These are phyloP conservation scores for Tricholoma flavovirens DNA, from an alignment of 768 basidiomycete species.

Conservation along the genomic window DNA sequence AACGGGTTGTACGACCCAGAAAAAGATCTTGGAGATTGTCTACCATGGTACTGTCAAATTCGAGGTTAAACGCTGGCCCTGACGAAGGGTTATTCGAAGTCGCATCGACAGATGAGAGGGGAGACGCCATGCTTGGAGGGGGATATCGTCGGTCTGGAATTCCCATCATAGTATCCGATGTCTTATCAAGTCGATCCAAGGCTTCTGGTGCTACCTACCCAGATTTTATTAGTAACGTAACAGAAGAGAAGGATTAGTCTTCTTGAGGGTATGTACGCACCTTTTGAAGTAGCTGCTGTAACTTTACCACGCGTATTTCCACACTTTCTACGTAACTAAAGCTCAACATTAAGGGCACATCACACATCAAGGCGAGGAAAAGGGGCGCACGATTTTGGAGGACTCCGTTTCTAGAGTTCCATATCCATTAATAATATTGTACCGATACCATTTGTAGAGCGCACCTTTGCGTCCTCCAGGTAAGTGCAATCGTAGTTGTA, in stretches of 20 bases:
- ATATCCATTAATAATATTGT: background rate
- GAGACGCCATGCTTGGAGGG: background rate
- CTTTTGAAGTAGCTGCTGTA: constrained; percentile 47
- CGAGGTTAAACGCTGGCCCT: constrained; percentile 24
- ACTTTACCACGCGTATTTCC: constrained; percentile 52
- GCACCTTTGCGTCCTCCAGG: constrained; percentile 62
- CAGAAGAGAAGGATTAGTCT: too few relatives aligned
- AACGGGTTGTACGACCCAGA: constrained; percentile 29
- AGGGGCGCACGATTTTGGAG: constrained; percentile 48
- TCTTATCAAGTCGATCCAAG: constrained; percentile 9
- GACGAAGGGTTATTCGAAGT: background rate
- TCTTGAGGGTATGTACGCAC: constrained; percentile 15
- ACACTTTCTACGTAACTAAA: constrained; percentile 51
- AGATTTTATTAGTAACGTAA: background rate
- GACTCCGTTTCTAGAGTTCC: constrained; percentile 43
- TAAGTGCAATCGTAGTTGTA: constrained; percentile 48
- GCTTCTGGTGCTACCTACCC: constrained; percentile 50
- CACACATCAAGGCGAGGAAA: background rate
- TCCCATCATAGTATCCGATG: background rate
- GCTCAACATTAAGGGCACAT: background rate
- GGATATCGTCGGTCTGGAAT: background rate
- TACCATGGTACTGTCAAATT: constrained; percentile 25
- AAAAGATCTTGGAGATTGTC: constrained; percentile 31
- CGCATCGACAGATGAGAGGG: constrained; percentile 7
- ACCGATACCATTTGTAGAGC: constrained; percentile 5